A percentile compares a stretch with the other conserved stretches of the same genome.
Evolutionary conservation across 305 asterid genomes (phyloP).

Genomic region (Rubia peregrina): DNA sequence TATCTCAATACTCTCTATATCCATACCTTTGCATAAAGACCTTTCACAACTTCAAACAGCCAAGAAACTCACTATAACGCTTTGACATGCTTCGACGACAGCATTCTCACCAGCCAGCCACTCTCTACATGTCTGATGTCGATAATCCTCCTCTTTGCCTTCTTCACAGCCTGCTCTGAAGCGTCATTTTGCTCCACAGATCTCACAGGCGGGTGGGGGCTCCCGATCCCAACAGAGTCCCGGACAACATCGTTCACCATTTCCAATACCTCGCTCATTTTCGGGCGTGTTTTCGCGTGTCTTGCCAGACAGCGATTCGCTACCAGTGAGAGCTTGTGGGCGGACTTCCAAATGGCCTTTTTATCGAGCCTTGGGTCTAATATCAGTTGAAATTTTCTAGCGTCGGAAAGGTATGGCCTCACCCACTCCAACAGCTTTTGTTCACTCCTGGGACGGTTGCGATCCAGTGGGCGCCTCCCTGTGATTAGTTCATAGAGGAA

Average conservation of each 20-base stretch:
- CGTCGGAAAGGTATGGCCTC: slow-evolving; percentile 70
- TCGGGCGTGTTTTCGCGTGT: slow-evolving; percentile 68
- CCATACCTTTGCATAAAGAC: neutral
- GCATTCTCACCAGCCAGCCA: slow-evolving; percentile 46
- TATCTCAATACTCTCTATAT: neutral
- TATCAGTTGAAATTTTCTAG: slow-evolving; percentile 67
- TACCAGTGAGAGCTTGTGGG: slow-evolving; percentile 70
- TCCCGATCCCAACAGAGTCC: slow-evolving; percentile 34
- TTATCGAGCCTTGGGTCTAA: slow-evolving; percentile 79
- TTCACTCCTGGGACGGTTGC: slow-evolving; percentile 76
- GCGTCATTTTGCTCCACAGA: slow-evolving; percentile 17
- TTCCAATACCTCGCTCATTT: slow-evolving; percentile 73
- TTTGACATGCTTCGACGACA: slow-evolving; percentile 46
- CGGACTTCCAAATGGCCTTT: slow-evolving; percentile 45
- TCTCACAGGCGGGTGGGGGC: slow-evolving; percentile 47
- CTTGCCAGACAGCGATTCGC: slow-evolving; percentile 87
- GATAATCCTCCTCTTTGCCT: slow-evolving; percentile 47
- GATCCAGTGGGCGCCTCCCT: slow-evolving; percentile 83
- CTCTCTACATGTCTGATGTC: slow-evolving; percentile 47
- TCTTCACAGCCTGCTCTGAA: slow-evolving; percentile 28
- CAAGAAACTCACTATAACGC: slow-evolving; percentile 16
- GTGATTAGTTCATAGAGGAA: slow-evolving; percentile 92
- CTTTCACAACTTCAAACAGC: slow-evolving; percentile 2
- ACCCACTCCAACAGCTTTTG: slow-evolving; percentile 95
- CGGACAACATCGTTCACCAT: slow-evolving; percentile 61